Evolutionary conservation across 345 rosid species (phyloP).

Genomic region (Physaria fendleri): DNA sequence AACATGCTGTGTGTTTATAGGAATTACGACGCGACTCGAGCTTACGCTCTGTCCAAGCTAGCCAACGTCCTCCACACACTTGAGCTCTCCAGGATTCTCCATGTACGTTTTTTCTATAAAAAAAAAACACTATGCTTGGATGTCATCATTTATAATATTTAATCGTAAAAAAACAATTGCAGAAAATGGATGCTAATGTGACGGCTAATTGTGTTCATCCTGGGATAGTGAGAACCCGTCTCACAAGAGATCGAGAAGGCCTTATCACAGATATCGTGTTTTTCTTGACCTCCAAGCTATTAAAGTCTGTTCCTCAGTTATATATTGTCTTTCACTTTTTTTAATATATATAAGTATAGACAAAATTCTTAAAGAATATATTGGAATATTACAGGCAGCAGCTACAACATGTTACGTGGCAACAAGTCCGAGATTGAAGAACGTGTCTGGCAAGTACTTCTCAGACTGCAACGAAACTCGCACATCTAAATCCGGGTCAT

Average conservation of each 20-base stretch:
- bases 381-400: conserved; percentile 51
- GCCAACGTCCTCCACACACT: conserved; percentile 83
- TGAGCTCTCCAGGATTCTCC: conserved; percentile 63
- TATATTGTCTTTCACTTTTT: background rate
- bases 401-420: conserved; percentile 93
- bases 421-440: conserved; percentile 44
- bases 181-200: conserved; percentile 76
- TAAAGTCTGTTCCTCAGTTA: conserved; percentile 94
- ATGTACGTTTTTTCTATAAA: background rate
- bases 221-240: conserved; percentile 83
- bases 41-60: conserved; percentile 94
- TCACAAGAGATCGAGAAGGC: conserved; percentile 90
- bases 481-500: conserved; percentile 58
- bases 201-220: conserved; percentile 91
- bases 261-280: conserved; percentile 64
- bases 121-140: too few species aligned
- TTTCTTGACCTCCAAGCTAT: conserved; percentile 71
- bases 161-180: too few species aligned
- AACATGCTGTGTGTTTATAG: conserved; percentile 35
- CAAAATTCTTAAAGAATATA: background rate
- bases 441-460: conserved; percentile 66
- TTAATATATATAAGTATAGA: background rate
- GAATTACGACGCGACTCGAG: conserved; percentile 76
- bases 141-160: too few species aligned
- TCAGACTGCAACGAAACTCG: conserved; percentile 81